These are phyloP conservation scores for Mycena kentingensis DNA, from an alignment of 768 basidiomycete genomes.

Conservation along the genomic window DNA sequence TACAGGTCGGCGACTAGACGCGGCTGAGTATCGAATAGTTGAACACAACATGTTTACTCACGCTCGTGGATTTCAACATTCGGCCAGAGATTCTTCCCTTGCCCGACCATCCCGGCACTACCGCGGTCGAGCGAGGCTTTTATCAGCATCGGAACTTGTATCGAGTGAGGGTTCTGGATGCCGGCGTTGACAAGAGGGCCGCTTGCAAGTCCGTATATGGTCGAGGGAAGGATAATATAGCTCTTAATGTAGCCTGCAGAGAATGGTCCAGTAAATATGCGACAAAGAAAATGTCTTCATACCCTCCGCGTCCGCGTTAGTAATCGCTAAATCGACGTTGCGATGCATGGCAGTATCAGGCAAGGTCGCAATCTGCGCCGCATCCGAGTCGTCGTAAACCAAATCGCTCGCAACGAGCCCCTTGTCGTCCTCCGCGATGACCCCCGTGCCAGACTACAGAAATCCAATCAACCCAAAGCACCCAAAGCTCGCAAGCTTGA, in stretches of 20 bases:
- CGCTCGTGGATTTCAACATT: slow-evolving; percentile 57
- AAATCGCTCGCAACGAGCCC: slow-evolving; percentile 40
- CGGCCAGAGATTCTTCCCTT: slow-evolving; percentile 62
- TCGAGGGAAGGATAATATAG: slow-evolving; percentile 55
- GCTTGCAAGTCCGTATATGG: slow-evolving; percentile 59
- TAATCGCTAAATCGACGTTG: slow-evolving; percentile 47
- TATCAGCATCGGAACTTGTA: slow-evolving; percentile 53
- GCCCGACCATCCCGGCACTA: slow-evolving; percentile 55
- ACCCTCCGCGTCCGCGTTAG: slow-evolving; percentile 54
- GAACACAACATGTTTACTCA: slow-evolving; percentile 23
- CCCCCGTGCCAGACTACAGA: slow-evolving; percentile 51
- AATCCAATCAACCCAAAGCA: not conserved
- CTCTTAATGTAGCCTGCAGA: slow-evolving; percentile 48
- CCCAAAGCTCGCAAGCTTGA: not conserved
- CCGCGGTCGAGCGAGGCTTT: slow-evolving; percentile 46
- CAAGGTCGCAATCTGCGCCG: slow-evolving; percentile 48
- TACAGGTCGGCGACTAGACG: slow-evolving; percentile 47
- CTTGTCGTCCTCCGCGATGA: slow-evolving; percentile 46
- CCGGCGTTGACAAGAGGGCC: slow-evolving; percentile 51
- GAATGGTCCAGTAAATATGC: not conserved
- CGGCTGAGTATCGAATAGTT: not conserved
- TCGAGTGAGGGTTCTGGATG: slow-evolving; percentile 54
- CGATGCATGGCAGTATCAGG: slow-evolving; percentile 50
- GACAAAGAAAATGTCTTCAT: not conserved
- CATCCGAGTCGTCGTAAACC: slow-evolving; percentile 53